These are phyloP conservation scores for Aspergillus puulaauensis DNA, from an alignment of 2,329 filamentous ascomycete species.

Conservation along the genomic window DNA sequence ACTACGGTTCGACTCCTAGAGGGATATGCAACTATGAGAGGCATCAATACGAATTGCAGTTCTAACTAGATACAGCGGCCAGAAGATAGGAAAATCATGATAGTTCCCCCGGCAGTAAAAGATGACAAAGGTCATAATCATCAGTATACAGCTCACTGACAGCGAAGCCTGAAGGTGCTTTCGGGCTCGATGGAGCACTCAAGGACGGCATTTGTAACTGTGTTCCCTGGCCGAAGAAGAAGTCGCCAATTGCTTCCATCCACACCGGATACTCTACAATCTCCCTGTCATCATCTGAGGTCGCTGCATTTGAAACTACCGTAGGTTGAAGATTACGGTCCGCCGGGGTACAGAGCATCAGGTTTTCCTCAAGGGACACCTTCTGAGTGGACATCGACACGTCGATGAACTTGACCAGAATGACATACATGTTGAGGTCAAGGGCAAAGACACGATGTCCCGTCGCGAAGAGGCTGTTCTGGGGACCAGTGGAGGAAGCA, in stretches of 20 bases:
- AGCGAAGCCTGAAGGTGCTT: no score
- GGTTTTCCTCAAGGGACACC: background rate
- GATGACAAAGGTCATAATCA: no score
- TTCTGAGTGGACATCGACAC: background rate
- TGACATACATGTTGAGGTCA: background rate
- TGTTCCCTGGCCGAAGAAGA: background rate
- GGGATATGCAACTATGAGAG: no score
- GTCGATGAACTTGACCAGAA: background rate
- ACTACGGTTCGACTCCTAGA: no score
- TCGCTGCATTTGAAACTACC: background rate
- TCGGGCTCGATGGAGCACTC: no score
- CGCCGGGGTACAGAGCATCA: background rate
- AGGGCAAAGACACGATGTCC: background rate
- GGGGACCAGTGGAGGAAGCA: background rate
- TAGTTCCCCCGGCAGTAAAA: no score
- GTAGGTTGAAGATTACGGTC: background rate
- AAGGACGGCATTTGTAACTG: background rate
- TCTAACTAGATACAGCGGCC: no score
- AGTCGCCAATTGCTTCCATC: background rate
- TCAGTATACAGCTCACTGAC: no score
- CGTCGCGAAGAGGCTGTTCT: background rate
- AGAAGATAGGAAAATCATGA: no score
- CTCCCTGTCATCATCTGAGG: background rate
- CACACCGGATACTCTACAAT: background rate
- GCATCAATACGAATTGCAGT: no score